A percentile compares a stretch with the other conserved stretches of the same genome.
phyloP scores from a whole-genome alignment of 2,329 filamentous ascomycete genomes.

The Cordyceps javanica region DNA sequence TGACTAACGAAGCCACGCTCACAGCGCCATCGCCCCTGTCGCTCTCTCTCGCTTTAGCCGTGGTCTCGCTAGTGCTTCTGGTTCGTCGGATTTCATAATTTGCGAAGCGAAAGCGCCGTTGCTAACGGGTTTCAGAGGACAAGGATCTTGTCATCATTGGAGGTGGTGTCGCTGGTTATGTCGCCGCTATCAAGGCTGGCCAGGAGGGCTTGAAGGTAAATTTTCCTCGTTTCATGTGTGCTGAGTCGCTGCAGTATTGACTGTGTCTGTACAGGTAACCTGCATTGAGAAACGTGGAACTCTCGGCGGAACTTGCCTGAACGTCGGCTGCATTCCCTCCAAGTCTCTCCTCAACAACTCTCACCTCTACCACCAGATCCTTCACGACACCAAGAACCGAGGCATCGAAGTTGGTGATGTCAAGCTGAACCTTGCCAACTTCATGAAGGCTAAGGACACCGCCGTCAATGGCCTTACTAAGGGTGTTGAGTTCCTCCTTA shows the following conservation, averaged over 20 bases:
- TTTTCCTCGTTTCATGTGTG: background rate
- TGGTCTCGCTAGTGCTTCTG: constrained; percentile 52
- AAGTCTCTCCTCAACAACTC: constrained; percentile 99
- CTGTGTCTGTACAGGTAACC: constrained; percentile 56
- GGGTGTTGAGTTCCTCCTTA: constrained; percentile 95
- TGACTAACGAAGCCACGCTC: constrained; percentile 17
- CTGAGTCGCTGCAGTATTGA: constrained; percentile 8
- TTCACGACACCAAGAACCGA: constrained; percentile 94
- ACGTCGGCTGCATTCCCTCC: constrained; percentile 98
- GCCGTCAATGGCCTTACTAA: constrained; percentile 87
- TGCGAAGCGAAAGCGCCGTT: background rate
- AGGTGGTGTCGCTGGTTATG: constrained; percentile 96
- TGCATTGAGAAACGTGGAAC: constrained; percentile 98
- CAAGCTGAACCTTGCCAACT: constrained; percentile 86
- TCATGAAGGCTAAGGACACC: constrained; percentile 98
- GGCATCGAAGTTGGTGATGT: constrained; percentile 97
- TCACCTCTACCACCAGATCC: constrained; percentile 92
- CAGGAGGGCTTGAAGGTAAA: constrained; percentile 92
- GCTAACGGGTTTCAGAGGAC: constrained; percentile 61
- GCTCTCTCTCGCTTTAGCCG: constrained; percentile 48
- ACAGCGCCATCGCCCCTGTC: constrained; percentile 41
- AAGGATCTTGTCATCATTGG: constrained; percentile 97
- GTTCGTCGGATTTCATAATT: constrained; percentile 32
- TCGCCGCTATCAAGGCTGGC: constrained; percentile 97
- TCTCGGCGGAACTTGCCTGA: constrained; percentile 94